These are phyloP conservation scores for Phytopythium vexans DNA, from an alignment of 352 stramenopile genomes.

Conservation along the genomic window DNA sequence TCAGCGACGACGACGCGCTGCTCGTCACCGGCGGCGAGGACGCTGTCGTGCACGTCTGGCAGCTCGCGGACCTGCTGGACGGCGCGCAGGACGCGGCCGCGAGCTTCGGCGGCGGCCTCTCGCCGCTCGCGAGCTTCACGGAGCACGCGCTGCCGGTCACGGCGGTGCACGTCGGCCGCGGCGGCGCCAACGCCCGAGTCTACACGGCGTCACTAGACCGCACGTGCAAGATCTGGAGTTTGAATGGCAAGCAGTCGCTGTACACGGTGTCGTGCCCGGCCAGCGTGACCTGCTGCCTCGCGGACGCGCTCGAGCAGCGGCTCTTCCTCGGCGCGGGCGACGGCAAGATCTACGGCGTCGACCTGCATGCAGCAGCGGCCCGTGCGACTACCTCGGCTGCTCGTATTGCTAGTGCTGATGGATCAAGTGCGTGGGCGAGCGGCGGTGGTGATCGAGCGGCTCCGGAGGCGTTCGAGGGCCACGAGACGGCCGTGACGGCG, in stretches of 20 bases:
- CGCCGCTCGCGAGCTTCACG: conserved; percentile 64
- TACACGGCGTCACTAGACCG: conserved; percentile 77
- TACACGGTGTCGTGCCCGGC: conserved; percentile 70
- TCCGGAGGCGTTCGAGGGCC: conserved; percentile 60
- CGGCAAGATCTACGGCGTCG: conserved; percentile 65
- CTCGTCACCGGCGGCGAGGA: conserved; percentile 79
- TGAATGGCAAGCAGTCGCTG: conserved; percentile 50
- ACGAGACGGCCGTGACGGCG: conserved; percentile 54
- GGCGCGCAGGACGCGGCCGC: conserved; percentile 41
- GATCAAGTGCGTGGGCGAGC: no score
- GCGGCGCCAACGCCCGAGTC: conserved; percentile 63
- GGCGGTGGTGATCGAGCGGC: not conserved
- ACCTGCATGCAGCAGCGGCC: conserved; percentile 60
- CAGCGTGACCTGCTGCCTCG: conserved; percentile 57
- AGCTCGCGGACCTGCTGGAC: conserved; percentile 66
- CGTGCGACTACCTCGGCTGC: conserved; percentile 46
- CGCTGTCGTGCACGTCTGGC: conserved; percentile 79
- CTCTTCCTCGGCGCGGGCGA: conserved; percentile 75
- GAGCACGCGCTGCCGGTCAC: conserved; percentile 77
- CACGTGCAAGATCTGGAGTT: conserved; percentile 74
- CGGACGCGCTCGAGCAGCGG: conserved; percentile 61
- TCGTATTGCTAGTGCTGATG: conserved; percentile 35
- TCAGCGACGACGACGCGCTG: conserved; percentile 77
- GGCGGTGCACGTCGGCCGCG: conserved; percentile 59
- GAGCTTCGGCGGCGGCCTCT: conserved; percentile 54